phyloP scores from a whole-genome alignment of 2,329 filamentous ascomycete species.

The Aspergillus sergii region DNA sequence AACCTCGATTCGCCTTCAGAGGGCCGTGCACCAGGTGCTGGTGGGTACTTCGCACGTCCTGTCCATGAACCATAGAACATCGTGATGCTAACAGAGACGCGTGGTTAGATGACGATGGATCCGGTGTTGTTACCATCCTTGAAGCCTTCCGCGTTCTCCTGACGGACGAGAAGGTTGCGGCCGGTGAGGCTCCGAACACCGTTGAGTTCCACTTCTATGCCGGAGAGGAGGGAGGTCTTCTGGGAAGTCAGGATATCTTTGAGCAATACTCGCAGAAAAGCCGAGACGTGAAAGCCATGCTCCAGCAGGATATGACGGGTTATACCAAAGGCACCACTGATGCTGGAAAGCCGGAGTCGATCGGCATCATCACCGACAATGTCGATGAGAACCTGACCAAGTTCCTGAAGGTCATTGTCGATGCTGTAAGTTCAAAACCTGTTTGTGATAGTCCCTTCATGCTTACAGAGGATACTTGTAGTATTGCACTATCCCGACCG shows the following conservation, averaged over 20 bases:
- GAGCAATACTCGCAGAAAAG: neutral
- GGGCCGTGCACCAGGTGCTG: conserved; percentile 7
- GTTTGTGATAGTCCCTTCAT: neutral
- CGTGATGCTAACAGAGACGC: neutral
- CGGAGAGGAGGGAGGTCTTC: conserved; percentile 2
- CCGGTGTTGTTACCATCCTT: conserved; percentile 3
- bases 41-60: neutral
- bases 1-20: neutral
- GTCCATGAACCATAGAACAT: neutral
- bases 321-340: neutral
- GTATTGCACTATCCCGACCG: neutral
- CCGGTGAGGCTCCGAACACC: neutral
- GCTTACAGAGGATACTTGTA: neutral
- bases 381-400: conserved; percentile 2
- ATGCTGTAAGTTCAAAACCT: neutral
- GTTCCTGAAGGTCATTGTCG: conserved; percentile 3
- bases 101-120: conserved; percentile 4
- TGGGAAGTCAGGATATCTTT: conserved; percentile 9
- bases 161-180: neutral
- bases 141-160: conserved; percentile 6
- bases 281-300: conserved; percentile 3
- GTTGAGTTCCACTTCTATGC: conserved; percentile 10
- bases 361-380: conserved; percentile 1
- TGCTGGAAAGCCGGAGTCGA: neutral
- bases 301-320: conserved; percentile 8